Evolutionary conservation across 768 basidiomycete species (phyloP).

Genomic region (Phylloporus scabripes): DNA sequence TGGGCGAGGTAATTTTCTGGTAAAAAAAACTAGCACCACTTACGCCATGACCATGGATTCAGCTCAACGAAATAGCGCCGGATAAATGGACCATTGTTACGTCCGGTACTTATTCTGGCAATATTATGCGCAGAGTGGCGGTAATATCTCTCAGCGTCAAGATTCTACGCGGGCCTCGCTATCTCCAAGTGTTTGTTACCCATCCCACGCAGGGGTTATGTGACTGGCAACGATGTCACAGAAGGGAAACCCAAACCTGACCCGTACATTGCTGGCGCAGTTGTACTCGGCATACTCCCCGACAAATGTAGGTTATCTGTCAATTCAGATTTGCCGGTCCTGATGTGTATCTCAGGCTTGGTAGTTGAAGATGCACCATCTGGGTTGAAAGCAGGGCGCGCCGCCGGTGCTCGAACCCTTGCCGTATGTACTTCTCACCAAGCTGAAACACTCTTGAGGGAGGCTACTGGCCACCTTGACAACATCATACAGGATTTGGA

Average conservation of each 20-base stretch:
- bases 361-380: conserved; percentile 90
- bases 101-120: conserved; percentile 40
- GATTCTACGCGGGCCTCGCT: conserved; percentile 62
- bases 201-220: conserved; percentile 50
- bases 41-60: not conserved
- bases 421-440: conserved; percentile 82
- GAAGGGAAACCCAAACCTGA: conserved; percentile 84
- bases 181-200: conserved; percentile 59
- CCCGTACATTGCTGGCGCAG: conserved; percentile 79
- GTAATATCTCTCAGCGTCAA: conserved; percentile 50
- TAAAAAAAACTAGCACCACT: no score
- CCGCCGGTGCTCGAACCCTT: conserved; percentile 69
- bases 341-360: conserved; percentile 48
- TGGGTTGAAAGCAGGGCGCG: conserved; percentile 68
- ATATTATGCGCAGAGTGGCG: not conserved
- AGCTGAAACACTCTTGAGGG: conserved; percentile 46
- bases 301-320: conserved; percentile 44
- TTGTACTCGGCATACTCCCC: conserved; percentile 45
- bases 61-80: conserved; percentile 25
- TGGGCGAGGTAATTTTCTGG: conserved; percentile 42
- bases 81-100: conserved; percentile 78
- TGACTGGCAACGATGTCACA: conserved; percentile 64
- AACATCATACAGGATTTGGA: conserved; percentile 67
- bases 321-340: not conserved
- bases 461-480: conserved; percentile 38